Base-by-base conservation (phyloP, 2,329 filamentous ascomycete species). In the Rosellinia necatrix region DNA sequence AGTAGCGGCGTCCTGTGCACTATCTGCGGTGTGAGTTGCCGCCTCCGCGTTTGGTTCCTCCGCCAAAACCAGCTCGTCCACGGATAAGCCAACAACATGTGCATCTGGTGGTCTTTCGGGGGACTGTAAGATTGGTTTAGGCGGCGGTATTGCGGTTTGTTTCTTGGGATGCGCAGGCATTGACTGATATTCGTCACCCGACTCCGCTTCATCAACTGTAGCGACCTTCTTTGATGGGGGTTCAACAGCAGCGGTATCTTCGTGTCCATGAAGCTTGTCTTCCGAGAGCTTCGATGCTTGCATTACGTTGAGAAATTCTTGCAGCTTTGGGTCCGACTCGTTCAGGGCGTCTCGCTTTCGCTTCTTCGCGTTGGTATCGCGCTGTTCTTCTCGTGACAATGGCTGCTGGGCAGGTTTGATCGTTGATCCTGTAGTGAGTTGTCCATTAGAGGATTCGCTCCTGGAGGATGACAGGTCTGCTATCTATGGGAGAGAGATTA, bases 231-330 rank as follows among this genome's bases (percentile, higher is more conserved):
- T 77, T 12, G 71, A 65, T 24, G 73, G 73, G 19, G 75, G 73
- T 42, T 79, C 71, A 21, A 73, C 70, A 47, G 69, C 66, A 34
- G 67, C 59, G 41, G 64, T 53, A 34, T 65, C 59, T 21, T 65
- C 66, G 58, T 76, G 64, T 62, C 83, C 82, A 65, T 84, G 82
- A 53, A 81, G 77, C 81, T 84, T 83, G 65, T 87, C 88, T 15
- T 79, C 77, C 63, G 89, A 61, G 38, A 61, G 85, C 27, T 84
- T 86, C 10, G 81, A 77, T 40, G 84, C 76, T 67, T 90, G 84
- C 87, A 96, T 96, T 46, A 92, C 85, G 58, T 89, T 85, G 48
- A 97, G 77, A 71, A 89, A 97, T 75, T 97, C 92, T 68, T 89
- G 85, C 59, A 97, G 78, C 75, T 94, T 96, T 4, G 89, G 85